Evolutionary conservation across 768 basidiomycete genomes (phyloP).

Genomic region (Boletus speciosus): DNA sequence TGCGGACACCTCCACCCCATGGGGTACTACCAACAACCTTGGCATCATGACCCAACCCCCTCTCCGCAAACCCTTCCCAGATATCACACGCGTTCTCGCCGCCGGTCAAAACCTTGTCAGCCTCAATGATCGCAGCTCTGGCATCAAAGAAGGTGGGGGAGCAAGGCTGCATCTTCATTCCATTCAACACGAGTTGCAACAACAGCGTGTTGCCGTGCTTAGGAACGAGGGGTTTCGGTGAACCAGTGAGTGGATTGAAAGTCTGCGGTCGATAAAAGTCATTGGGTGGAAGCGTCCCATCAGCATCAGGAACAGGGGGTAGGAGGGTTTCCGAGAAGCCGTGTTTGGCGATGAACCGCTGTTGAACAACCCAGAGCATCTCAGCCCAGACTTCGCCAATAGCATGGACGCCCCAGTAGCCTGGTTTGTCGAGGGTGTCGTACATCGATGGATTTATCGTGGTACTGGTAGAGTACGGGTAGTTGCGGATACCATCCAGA

Average conservation of each 20-base stretch:
- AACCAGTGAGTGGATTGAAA: conserved; percentile 29
- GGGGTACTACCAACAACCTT: conserved; percentile 71
- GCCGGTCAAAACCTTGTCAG: conserved; percentile 84
- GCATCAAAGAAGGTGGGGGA: conserved; percentile 88
- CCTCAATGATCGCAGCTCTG: conserved; percentile 85
- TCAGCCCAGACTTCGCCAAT: conserved; percentile 96
- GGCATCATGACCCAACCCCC: conserved; percentile 81
- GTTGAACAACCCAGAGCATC: conserved; percentile 78
- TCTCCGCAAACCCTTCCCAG: conserved; percentile 79
- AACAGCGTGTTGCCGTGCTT: conserved; percentile 89
- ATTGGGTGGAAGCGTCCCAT: conserved; percentile 64
- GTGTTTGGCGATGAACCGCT: conserved; percentile 74
- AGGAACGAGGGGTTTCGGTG: conserved; percentile 58
- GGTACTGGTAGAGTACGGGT: conserved; percentile 74
- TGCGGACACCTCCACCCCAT: conserved; percentile 90
- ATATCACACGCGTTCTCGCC: conserved; percentile 90
- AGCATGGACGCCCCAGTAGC: conserved; percentile 91
- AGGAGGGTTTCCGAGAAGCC: conserved; percentile 76
- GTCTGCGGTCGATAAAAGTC: conserved; percentile 59
- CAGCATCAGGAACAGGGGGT: conserved; percentile 66
- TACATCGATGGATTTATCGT: conserved; percentile 87
- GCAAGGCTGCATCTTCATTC: conserved; percentile 95
- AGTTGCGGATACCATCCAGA: conserved; percentile 78
- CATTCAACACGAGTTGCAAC: conserved; percentile 81
- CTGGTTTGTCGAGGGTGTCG: conserved; percentile 90